Base-by-base conservation (phyloP, 345 rosid species). In the Odontarrhena argentea region DNA sequence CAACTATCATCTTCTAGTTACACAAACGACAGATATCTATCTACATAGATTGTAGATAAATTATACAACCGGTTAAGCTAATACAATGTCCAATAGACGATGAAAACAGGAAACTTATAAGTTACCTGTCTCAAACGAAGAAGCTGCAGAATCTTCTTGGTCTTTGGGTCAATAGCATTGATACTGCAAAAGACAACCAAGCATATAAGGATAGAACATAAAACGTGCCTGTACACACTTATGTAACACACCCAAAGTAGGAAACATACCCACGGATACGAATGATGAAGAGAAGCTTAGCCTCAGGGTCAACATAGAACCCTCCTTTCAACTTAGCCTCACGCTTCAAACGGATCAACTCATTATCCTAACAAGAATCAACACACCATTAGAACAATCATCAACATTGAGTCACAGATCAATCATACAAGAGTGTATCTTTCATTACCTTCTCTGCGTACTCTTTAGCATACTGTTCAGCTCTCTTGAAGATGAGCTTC, bases 321-420 rank as follows among this genome's bases (percentile, higher is more conserved):
- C 96, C 97, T 13, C 98, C 96, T 61, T 89, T 89, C 75, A 89
- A 71, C 65, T 85, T 89, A 0, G 98, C 96, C 73, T 87, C 96
- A 0, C 93, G 77, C 79, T 89, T 92, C 86, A 89, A 63, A 0
- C 25, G 34, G 52, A 90, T 85, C 67, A 87, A 55, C 68, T 89
- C 87, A 32, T 74, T 85, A 3, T 89, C 89, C 92, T 85, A 66
- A 48, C 1, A 14, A 28, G 4, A 3, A 5, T 1, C 5, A 25
- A 48, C 0, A 45, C 4, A 6, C 3, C 9, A 37, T 49, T 12
- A 34, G 3, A 42, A 6, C n/a, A 55, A 24, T 0, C 4, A 28
- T 37, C 1, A 62, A 37, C 8, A 43, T 18, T 18, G 0, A 52
- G 3, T n/a, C 32, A 52, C 55, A 37, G 18, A 11, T 3, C 3